Base-by-base conservation (phyloP, 306 rosid species). In the Urtica urens region DNA sequence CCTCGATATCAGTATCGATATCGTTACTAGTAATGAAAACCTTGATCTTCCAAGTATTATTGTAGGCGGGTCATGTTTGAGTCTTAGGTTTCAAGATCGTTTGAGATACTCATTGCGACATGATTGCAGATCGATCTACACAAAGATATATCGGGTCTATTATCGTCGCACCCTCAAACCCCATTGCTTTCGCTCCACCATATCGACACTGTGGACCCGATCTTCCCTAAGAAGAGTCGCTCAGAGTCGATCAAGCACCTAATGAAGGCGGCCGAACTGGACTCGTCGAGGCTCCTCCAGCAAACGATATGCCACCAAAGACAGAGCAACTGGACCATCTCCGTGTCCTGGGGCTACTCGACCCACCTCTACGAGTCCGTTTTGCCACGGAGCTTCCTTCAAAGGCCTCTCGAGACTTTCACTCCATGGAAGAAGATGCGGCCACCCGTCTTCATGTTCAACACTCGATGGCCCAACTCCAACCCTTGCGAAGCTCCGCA, bases 311-410 rank as follows among this genome's bases (percentile, higher is more conserved):
- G 85, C 51, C 60, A 78, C 55, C 68, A 73, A 47, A 60, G 56
- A 10, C 60, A 70, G 7, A 70, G 22, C 49, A 67, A 60, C 4
- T 78, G 85, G 85, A 56, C 68, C 1, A 23, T 78, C 55, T 78
- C 85, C 0, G 16, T 74, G 24, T 60, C 85, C 10, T 70, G 78
- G 80, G 80, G 85, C 7, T 78, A 78, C 42, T 74, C 85, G 1
- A 56, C 63, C 9, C 72, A 73, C 13, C 59, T 73, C 7, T 74
- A 74, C 1, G 80, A 78, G 47, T 30, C 27, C 13, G 47, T 73
- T 2, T 18, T 73, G 55, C 60, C 80, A 1, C 55, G 65, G 0
- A 66, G 53, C 39, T 50, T 56, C 40, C 48, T 78, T 1, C 38
- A 49, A 45, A 67, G 53, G 18, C 85, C 80, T 2, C 23, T 78